Evolutionary conservation across 352 stramenopile species (phyloP), one percentile per base, ranked within the genome.

Genomic region (Elongisporangium senticosum): DNA sequence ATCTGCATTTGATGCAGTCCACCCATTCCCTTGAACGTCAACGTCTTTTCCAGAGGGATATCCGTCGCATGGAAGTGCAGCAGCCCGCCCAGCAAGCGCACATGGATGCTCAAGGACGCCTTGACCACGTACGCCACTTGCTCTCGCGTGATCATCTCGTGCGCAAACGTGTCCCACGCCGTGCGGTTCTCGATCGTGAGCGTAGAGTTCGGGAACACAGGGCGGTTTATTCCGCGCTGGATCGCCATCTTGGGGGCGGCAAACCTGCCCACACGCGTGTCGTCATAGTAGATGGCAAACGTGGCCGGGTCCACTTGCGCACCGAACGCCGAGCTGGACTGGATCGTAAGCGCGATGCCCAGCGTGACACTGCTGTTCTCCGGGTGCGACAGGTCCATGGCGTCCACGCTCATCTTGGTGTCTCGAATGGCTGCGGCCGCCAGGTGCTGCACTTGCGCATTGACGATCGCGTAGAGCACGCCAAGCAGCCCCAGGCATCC

Each of bases 1-100:
- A 93, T 90, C 47, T 75, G 67, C 80, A 93, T 86, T 51, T 71
- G 67, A 59, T 68, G 67, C 49, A 93, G 69, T 14, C 79, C 80
- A 40, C 75, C 47, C 77, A 93, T 89, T 19, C 83, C 83, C 3
- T 72, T 60, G 14, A 87, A 84, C 20, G 24, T 68, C 74, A 93
- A 69, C 0, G 33, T 66, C 66, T 93, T 93, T 3, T 71, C 63
- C 8, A 93, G 62, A 11, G 65, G 56, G 7, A 93, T 59, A 10
- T 62, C 63, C 0, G 71, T 71, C 14, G 79, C 68, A 19, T 72
- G 73, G 8, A 90, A 74, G 2, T 52, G 71, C 49, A 93, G 64
- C 7, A 90, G 37, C 3, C 76, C 76, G 22, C 63, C 71, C 13
- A 90, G 39, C 1, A 93, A 43, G 19, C 65, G 65, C 21, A 93